Evolutionary conservation across 331 rosid species (phyloP), one percentile per base, ranked within the genome.

Genomic region (Prunus yedoensis): DNA sequence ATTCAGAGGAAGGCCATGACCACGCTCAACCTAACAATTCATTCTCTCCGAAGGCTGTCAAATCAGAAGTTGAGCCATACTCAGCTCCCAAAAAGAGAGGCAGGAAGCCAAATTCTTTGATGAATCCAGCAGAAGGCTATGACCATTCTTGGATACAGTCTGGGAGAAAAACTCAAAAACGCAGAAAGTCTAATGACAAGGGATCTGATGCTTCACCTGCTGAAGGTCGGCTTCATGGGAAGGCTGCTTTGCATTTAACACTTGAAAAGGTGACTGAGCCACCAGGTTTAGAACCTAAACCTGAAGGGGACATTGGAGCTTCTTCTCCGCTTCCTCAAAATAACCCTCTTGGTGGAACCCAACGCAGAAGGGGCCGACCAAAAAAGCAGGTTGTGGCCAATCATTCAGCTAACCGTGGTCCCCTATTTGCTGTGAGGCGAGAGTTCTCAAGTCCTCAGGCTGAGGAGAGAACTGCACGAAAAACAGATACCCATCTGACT

Each of bases 121-220:
- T 88, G 90, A 88, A 89, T 75, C 87, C 88, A 16, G 92, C 88
- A 52, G 96, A 91, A 84, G 97, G 98, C 66, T 87, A 91, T 74
- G 90, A 89, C 20, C 84, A 78, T 79, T 70, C 81, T 50, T 88
- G 88, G 88, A 80, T 87, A 56, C 46, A 17, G 72, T 20, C 11
- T n/a, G 84, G 76, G 18, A 79, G 68, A 45, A 86, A 83, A 74
- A 61, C 61, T 30, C 43, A 66, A 56, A 80, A 75, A 65, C 64
- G 41, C 46, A 71, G 74, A 50, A 89, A 82, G 84, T 79, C 81
- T 49, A 28, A 41, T 32, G 66, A 70, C 30, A 64, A 67, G 59
- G 79, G 65, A 60, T 18, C 51, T 50, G 60, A 76, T 66, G 47
- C 30, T 54, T 77, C 71, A 75, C 74, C 81, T 69, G 77, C 65